Evolutionary conservation across 805 yeast species (phyloP).

Genomic region (Saccharomycopsis synnaedendra): DNA sequence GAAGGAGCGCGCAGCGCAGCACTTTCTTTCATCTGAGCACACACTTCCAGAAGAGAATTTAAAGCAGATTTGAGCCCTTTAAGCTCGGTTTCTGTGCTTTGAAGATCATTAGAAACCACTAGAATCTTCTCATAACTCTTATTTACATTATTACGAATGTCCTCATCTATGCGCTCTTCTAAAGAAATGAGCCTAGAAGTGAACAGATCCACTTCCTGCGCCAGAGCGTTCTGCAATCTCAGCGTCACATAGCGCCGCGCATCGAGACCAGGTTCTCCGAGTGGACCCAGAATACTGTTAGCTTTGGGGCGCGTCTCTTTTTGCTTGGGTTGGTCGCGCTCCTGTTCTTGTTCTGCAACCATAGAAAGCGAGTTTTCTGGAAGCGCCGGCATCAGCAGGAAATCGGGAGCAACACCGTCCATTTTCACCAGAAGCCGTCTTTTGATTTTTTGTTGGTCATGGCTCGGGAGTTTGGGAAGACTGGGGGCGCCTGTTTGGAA

Average conservation of each 20-base stretch:
- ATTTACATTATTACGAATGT: constrained; percentile 46
- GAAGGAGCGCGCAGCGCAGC: constrained; percentile 37
- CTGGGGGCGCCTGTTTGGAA: constrained; percentile 3
- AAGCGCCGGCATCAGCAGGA: constrained; percentile 12
- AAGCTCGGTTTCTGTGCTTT: constrained; percentile 53
- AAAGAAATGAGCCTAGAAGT: constrained; percentile 41
- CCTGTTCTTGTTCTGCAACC: constrained; percentile 9
- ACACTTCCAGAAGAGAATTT: constrained; percentile 45
- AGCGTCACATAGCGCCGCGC: constrained; percentile 36
- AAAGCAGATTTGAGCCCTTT: constrained; percentile 49
- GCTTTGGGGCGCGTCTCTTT: constrained; percentile 19
- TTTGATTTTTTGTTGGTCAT: constrained; percentile 15
- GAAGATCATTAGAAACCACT: constrained; percentile 47
- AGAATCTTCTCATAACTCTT: constrained; percentile 53
- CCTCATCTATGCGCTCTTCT: constrained; percentile 38
- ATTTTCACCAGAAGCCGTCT: constrained; percentile 13
- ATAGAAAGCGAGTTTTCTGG: constrained; percentile 11
- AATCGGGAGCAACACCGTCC: constrained; percentile 11
- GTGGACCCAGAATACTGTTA: constrained; percentile 20
- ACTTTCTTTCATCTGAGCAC: constrained; percentile 45
- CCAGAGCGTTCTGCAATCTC: constrained; percentile 53
- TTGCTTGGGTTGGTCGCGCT: background rate
- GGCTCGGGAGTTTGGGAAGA: constrained; percentile 13
- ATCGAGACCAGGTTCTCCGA: constrained; percentile 32
- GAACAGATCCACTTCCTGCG: constrained; percentile 61